Base-by-base conservation (phyloP, 257 asterid genomes). In the Haberlea rhodopensis region DNA sequence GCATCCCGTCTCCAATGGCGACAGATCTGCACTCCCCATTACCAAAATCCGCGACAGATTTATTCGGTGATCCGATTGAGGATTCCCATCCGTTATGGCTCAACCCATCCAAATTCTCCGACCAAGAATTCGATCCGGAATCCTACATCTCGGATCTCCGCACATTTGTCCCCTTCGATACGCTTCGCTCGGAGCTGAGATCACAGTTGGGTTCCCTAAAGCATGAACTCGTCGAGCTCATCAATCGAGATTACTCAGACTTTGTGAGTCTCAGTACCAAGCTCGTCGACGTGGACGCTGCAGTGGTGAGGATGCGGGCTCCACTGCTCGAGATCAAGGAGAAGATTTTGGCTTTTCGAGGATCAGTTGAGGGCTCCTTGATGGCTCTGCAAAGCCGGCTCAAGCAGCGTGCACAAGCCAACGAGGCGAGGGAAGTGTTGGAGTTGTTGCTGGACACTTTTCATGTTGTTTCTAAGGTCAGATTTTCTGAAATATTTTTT, bases 231-330 rank as follows among this genome's bases (percentile, higher is more conserved):
- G 85, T 92, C n/a, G 96, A 92, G 78, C 82, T 94, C 3, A 94
- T 94, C 72, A 94, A 94, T 74, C 86, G 97, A 0, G 99, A 94
- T 31, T 94, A 94, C 26, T 88, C 82, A 0, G 99, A 94, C 75
- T 94, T 89, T 53, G 99, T 94, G 53, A 89, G 95, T 57, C 91
- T 94, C 59, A 94, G 97, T 70, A 87, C 99, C 9, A 94, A 94
- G 75, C 88, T 94, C 28, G 88, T 86, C 8, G 96, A 94, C 69
- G 91, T 94, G 57, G 97, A 90, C 45, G 84, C 85, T 16, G 87
- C 89, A 46, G 95, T 92, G 8, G 96, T 92, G n/a, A 90, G 99
- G 52, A 92, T 92, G 99, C 84, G 97, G 49, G 97, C 97, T 28
- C 99, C 97, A 20, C 68, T 92, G 64, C 75, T 87, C 22, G 99